phyloP scores from a whole-genome alignment of 1,139 yeast species.

The Barnettozyma hawaiiensis region DNA sequence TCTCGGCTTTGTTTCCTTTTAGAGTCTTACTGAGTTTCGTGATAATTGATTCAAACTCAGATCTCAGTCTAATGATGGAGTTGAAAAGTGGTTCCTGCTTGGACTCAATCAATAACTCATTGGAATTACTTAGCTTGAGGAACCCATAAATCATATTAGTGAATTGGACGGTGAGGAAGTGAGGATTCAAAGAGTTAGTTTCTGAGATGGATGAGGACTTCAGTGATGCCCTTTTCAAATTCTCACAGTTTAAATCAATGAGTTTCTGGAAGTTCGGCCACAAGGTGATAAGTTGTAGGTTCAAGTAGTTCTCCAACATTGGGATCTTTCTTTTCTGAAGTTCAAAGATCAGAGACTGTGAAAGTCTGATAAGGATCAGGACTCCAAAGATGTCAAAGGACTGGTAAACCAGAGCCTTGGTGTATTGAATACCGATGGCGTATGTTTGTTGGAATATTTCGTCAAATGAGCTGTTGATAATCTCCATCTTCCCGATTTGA shows the following conservation, averaged over 20 bases:
- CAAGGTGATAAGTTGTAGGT: conserved; percentile 55
- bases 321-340: conserved; percentile 65
- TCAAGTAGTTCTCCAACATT: conserved; percentile 66
- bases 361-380: conserved; percentile 67
- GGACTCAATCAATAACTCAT: conserved; percentile 28
- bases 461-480: conserved; percentile 37
- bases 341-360: conserved; percentile 58
- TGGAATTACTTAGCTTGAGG: conserved; percentile 44
- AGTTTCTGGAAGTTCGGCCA: conserved; percentile 86
- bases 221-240: conserved; percentile 35
- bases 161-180: conserved; percentile 73
- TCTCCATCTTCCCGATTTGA: conserved; percentile 39
- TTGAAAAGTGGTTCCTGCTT: conserved; percentile 65
- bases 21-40: conserved; percentile 58
- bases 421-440: conserved; percentile 49
- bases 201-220: conserved; percentile 27
- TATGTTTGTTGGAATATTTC: conserved; percentile 46
- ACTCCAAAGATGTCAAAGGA: conserved; percentile 76
- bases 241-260: conserved; percentile 72
- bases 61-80: conserved; percentile 62
- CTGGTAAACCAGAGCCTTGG: conserved; percentile 41
- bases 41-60: conserved; percentile 73
- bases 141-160: conserved; percentile 71
- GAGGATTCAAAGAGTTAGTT: conserved; percentile 43
- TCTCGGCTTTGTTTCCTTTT: conserved; percentile 45